phyloP scores from a whole-genome alignment of 495 filamentous ascomycete species.

The Hyphodiscus hymeniophilus region DNA sequence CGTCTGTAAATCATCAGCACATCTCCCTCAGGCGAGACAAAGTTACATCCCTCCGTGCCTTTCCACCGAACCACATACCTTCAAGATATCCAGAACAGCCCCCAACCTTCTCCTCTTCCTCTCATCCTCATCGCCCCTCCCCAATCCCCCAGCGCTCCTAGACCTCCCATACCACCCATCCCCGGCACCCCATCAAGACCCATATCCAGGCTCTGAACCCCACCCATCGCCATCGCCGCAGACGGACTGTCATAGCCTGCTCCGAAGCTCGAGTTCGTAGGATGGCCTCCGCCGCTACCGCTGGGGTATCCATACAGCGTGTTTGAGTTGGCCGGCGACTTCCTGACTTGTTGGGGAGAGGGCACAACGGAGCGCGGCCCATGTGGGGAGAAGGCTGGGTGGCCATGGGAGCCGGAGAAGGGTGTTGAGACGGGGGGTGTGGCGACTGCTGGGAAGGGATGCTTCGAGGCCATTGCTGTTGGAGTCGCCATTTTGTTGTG shows the following conservation, averaged over 20 bases:
- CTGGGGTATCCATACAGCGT: constrained; percentile 27
- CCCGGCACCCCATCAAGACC: constrained; percentile 25
- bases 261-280: constrained; percentile 21
- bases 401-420: constrained; percentile 36
- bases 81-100: constrained; percentile 39
- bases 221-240: constrained; percentile 39
- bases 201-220: constrained; percentile 35
- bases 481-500: constrained; percentile 39
- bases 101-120: constrained; percentile 45
- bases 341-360: constrained; percentile 47
- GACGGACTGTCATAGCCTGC: constrained; percentile 47
- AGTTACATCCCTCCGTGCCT: too few relatives aligned
- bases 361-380: constrained; percentile 31
- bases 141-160: too few relatives aligned
- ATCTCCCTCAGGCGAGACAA: background rate
- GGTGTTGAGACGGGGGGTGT: constrained; percentile 49
- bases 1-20: constrained; percentile 22
- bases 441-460: constrained; percentile 28
- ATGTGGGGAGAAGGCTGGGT: constrained; percentile 41
- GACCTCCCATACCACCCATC: constrained; percentile 19
- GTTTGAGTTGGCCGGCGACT: constrained; percentile 37
- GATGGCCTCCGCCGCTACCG: constrained; percentile 18
- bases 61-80: constrained; percentile 12
- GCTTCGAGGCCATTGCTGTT: constrained; percentile 35
- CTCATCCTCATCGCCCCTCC: constrained; percentile 49